Evolutionary conservation across 345 rosid genomes (phyloP).

Genomic region (Populus ilicifolia): DNA sequence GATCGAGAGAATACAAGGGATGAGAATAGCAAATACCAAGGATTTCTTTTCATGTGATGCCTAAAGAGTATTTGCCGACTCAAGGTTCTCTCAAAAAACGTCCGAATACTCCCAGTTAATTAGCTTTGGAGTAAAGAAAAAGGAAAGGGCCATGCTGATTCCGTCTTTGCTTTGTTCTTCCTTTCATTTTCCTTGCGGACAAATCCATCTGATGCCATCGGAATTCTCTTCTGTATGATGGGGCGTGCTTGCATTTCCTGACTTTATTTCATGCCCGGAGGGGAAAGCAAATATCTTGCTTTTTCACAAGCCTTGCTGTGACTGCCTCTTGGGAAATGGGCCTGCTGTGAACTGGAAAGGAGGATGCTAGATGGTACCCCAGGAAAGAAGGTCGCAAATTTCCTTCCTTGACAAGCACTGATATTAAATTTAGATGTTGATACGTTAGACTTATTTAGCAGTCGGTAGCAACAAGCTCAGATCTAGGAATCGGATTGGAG

Average conservation of each 20-base stretch:
- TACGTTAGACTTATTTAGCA: neutral
- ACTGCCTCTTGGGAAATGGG: neutral
- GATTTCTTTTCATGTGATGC: neutral
- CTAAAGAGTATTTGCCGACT: neutral
- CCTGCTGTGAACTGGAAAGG: neutral
- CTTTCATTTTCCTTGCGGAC: neutral
- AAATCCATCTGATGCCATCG: neutral
- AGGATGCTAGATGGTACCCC: neutral
- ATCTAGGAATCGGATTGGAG: no score
- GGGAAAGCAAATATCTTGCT: neutral
- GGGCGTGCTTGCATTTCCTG: neutral
- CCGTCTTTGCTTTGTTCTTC: neutral
- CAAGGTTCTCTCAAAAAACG: neutral
- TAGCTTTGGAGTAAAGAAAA: conserved; percentile 14
- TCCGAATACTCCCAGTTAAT: neutral
- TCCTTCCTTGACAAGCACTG: neutral
- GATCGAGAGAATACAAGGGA: neutral
- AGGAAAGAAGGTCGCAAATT: neutral
- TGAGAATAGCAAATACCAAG: neutral
- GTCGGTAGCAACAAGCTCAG: neutral
- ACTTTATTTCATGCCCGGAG: neutral
- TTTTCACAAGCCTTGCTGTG: neutral
- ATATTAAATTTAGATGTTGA: neutral
- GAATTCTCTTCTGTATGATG: neutral
- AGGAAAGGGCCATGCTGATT: neutral